Evolutionary conservation across 73 alveolate species (phyloP), one percentile per base, ranked within the genome.

Genomic region (Urostyla sp.): DNA sequence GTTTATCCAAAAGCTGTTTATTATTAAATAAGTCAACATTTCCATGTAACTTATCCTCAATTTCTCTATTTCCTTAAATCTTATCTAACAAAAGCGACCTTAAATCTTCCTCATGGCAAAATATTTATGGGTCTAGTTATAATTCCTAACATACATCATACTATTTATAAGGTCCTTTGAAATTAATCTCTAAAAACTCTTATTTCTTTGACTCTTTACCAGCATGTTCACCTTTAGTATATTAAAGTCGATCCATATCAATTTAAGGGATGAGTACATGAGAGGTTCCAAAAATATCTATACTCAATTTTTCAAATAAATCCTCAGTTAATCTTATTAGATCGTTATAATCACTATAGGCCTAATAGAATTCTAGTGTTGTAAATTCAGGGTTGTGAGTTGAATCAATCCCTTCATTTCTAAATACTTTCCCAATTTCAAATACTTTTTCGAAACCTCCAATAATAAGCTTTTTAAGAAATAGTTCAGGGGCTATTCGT

Each of bases 341-440:
- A 79, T 96, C 99, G 31, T 92, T 56, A 91, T 97, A 98, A 80
- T 95, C 99, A 13, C 99, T 98, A 84, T 95, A 97, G 56, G 99
- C 99, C 98, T 91, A 87, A 94, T 98, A 98, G 87, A 96, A 97
- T 84, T 98, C 99, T 30, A 94, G 85, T 43, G 99, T 88, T 0
- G 99, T 97, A 84, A 98, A 98, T 85, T 98, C 99, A 20, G 99
- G 99, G 85, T 98, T 98, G 93, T 98, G 99, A 15, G 99, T 96
- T 55, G 91, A 61, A 77, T 98, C 99, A 45, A 98, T 96, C 26
- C 99, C 98, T 80, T 98, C 99, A 74, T 98, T 98, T 85, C 99
- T 92, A 80, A 98, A 98, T 59, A 95, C 95, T 73, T 96, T 92
- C 51, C 99, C 99, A n/a, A 98, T 90, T 92, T 98, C 99, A 72